Conservation (phyloP, 208 protist genomes). For the Trypanosoma caninum region DNA sequence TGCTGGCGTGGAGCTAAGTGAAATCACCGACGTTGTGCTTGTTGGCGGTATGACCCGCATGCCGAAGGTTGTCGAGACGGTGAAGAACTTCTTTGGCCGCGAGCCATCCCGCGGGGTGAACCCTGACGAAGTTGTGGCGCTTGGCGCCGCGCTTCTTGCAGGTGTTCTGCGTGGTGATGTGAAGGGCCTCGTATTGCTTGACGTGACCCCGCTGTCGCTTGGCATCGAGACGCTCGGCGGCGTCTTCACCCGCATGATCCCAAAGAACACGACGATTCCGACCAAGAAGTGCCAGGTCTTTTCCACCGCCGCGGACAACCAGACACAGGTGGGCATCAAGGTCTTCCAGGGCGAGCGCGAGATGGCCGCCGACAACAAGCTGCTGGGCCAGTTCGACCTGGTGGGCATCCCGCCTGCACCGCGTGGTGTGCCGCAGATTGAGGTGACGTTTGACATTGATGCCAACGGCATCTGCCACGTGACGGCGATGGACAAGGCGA, state of each 20-base stretch:
- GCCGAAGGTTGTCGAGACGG: constrained; percentile 97
- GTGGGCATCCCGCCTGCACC: constrained; percentile 74
- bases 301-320: constrained; percentile 84
- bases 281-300: constrained; percentile 87
- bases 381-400: constrained; percentile 94
- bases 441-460: constrained; percentile 99
- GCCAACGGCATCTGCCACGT: constrained; percentile 98
- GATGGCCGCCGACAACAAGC: constrained; percentile 91
- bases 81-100: constrained; percentile 94
- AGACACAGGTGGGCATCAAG: constrained; percentile 89
- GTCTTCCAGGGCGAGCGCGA: constrained; percentile 94
- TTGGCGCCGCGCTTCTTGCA: constrained; percentile 95
- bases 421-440: constrained; percentile 86
- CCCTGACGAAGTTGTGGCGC: constrained; percentile 92
- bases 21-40: constrained; percentile 93
- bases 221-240: constrained; percentile 93
- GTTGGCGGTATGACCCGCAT: constrained; percentile 97
- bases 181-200: constrained; percentile 74
- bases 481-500: constrained; percentile 96
- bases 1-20: constrained; percentile 77
- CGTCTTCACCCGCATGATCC: constrained; percentile 94
- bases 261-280: constrained; percentile 82
- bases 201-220: constrained; percentile 94
- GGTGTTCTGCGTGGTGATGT: constrained; percentile 64
- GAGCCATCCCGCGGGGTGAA: constrained; percentile 94